These are phyloP conservation scores for Stellera chamaejasme DNA, from an alignment of 345 rosid genomes.

Conservation along the genomic window DNA sequence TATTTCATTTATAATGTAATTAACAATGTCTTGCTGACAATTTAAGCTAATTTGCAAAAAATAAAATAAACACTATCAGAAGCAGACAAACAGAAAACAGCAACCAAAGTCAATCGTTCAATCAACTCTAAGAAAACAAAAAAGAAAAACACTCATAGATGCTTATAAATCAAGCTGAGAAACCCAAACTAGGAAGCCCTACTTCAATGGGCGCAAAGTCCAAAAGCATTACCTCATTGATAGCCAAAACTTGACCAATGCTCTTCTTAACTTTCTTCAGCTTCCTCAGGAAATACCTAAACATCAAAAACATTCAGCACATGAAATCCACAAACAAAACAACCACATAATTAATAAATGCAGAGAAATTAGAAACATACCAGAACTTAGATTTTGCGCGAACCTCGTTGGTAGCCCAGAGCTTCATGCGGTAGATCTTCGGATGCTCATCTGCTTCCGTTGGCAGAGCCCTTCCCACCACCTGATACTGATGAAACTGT, in stretches of 20 bases:
- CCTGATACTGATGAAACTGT: constrained; percentile 44
- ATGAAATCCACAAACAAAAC: background rate
- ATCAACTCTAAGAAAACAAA: no score
- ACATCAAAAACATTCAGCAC: background rate
- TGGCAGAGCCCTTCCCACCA: constrained; percentile 42
- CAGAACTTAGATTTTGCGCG: constrained; percentile 47
- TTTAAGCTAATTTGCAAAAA: no score
- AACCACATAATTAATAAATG: no score
- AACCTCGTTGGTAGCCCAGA: constrained; percentile 47
- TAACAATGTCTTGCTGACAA: no score
- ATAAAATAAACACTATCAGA: no score
- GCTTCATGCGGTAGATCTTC: constrained; percentile 40
- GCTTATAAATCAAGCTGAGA: no score
- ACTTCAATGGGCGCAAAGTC: no score
- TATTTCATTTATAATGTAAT: no score
- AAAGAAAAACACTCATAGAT: no score
- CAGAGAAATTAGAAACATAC: constrained; percentile 8
- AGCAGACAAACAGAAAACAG: no score
- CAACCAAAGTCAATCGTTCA: no score
- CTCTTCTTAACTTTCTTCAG: constrained; percentile 49
- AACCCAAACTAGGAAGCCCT: no score
- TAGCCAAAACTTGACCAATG: constrained; percentile 45
- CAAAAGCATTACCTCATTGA: constrained; percentile 34
- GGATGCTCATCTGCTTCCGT: constrained; percentile 32
- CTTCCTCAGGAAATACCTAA: constrained; percentile 49